A percentile compares a stretch with the other conserved stretches of the same genome.
phyloP scores from a whole-genome alignment of 345 rosid genomes.

The Leavenworthia alabamica region DNA sequence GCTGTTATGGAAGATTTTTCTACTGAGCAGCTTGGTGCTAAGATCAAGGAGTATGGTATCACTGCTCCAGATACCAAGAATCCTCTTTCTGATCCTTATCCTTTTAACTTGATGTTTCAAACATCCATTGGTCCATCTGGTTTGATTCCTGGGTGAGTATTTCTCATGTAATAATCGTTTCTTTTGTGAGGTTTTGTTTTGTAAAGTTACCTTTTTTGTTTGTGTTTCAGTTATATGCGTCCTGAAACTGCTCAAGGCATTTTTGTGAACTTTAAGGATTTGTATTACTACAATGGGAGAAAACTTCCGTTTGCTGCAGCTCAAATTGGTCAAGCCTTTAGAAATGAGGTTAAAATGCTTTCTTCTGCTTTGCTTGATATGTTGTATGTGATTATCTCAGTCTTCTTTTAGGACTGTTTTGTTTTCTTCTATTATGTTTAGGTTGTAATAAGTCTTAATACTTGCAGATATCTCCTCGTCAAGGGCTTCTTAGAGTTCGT shows the following conservation, averaged over 20 bases:
- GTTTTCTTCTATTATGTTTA: not conserved
- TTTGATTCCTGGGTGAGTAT: slow-evolving; percentile 59
- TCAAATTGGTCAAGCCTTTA: slow-evolving; percentile 95
- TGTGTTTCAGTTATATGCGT: slow-evolving; percentile 69
- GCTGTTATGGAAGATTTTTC: slow-evolving; percentile 81
- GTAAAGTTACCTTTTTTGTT: not conserved
- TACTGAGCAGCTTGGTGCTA: slow-evolving; percentile 65
- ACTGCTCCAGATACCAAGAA: slow-evolving; percentile 78
- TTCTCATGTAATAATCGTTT: not conserved
- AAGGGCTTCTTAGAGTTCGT: slow-evolving; percentile 92
- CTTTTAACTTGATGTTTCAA: slow-evolving; percentile 92
- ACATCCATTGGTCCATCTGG: slow-evolving; percentile 98
- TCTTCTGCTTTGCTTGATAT: not conserved
- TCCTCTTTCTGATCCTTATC: slow-evolving; percentile 83
- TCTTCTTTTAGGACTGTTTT: not conserved
- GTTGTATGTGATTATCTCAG: not conserved
- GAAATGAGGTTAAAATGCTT: slow-evolving; percentile 63
- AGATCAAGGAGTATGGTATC: slow-evolving; percentile 76
- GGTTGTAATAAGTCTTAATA: not conserved
- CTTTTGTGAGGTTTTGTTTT: not conserved
- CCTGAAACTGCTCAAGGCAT: slow-evolving; percentile 99
- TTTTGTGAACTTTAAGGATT: slow-evolving; percentile 81
- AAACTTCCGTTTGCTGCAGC: slow-evolving; percentile 98
- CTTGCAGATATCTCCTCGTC: slow-evolving; percentile 89
- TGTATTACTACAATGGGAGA: slow-evolving; percentile 83